phyloP scores from a whole-genome alignment of 2,329 filamentous ascomycete species.

The Plenodomus tracheiphilus region DNA sequence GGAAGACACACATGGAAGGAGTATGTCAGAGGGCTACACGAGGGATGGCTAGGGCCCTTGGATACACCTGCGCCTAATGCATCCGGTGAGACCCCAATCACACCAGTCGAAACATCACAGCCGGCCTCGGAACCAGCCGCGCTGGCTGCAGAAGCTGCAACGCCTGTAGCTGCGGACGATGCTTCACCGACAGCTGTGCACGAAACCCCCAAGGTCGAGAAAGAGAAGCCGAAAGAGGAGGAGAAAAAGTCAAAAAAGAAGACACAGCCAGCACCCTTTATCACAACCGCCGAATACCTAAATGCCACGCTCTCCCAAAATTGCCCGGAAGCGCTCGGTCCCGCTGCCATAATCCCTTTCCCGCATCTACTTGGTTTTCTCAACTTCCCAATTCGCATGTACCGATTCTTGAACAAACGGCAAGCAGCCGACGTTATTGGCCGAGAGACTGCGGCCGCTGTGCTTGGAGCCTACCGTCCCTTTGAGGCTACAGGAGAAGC shows the following conservation, averaged over 20 bases:
- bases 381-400: constrained; percentile 83
- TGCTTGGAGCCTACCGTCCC: constrained; percentile 63
- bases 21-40: constrained; percentile 88
- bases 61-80: constrained; percentile 56
- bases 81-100: constrained; percentile 9
- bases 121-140: constrained; percentile 10
- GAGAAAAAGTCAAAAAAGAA: constrained; percentile 53
- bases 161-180: constrained; percentile 32
- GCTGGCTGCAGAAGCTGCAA: constrained; percentile 11
- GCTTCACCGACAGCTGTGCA: constrained; percentile 37
- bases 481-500: constrained; percentile 40
- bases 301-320: constrained; percentile 65
- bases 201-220: constrained; percentile 29
- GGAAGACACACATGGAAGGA: constrained; percentile 97
- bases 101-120: constrained; percentile 11
- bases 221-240: constrained; percentile 40
- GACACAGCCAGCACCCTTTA: constrained; percentile 67
- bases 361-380: constrained; percentile 92
- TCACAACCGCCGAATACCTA: constrained; percentile 76
- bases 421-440: constrained; percentile 85
- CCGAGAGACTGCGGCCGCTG: constrained; percentile 81
- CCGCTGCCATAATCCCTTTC: constrained; percentile 72
- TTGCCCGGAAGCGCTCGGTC: constrained; percentile 72
- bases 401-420: constrained; percentile 84
- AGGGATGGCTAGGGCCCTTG: constrained; percentile 92